phyloP scores from a whole-genome alignment of 2,329 filamentous ascomycete species.

The Calonectria fujianensis region DNA sequence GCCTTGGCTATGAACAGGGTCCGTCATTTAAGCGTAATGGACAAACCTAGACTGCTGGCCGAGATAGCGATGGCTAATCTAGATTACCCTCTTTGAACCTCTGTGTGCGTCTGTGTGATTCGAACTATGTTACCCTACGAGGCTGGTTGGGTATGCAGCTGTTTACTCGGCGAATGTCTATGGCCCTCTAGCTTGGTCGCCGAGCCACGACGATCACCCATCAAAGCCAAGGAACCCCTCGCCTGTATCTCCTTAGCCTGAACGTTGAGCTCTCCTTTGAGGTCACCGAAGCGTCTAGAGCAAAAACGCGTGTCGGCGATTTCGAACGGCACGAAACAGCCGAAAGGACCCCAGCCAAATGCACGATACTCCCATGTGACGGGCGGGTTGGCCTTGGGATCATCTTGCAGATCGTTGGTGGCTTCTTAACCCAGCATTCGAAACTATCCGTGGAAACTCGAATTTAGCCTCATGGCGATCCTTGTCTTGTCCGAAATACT shows the following conservation, averaged over 20 bases:
- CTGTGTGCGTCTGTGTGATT: neutral
- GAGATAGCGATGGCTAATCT: neutral
- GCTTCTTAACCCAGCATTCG: neutral
- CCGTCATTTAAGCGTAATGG: conserved; percentile 22
- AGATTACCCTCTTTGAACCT: neutral
- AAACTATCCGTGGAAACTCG: neutral
- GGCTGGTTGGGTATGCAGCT: neutral
- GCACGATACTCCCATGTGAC: neutral
- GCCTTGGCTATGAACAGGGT: neutral
- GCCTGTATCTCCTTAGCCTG: neutral
- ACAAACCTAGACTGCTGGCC: neutral
- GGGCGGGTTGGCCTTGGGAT: neutral
- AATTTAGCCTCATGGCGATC: neutral
- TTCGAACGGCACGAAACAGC: neutral
- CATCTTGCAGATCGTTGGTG: neutral
- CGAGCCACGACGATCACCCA: neutral
- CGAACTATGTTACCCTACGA: neutral
- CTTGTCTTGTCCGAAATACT: neutral
- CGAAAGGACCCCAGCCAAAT: neutral
- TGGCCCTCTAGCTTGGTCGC: neutral
- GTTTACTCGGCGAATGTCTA: neutral
- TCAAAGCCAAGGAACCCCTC: neutral
- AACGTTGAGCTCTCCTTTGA: neutral
- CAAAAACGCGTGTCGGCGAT: neutral
- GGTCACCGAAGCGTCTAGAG: neutral